A percentile compares a stretch with the other conserved stretches of the same genome.
phyloP scores from a whole-genome alignment of 169 alveolate species.

The Plasmodium vivax region DNA sequence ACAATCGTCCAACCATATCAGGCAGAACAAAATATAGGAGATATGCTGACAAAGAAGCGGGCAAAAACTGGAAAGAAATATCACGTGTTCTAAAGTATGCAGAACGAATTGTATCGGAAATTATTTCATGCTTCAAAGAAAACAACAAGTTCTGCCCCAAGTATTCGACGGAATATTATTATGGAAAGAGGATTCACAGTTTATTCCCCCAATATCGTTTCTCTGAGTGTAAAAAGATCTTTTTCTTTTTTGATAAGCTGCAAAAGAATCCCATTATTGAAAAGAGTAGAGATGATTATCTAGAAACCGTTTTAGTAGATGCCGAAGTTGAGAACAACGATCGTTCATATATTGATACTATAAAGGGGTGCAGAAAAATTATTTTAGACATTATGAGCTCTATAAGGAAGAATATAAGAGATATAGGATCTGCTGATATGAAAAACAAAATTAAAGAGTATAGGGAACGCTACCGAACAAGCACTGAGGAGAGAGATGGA shows the following conservation, averaged over 20 bases:
- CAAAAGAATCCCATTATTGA: neutral
- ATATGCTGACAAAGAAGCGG: neutral
- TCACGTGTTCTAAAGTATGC: neutral
- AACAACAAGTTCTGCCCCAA: neutral
- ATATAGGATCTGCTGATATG: too few species aligned
- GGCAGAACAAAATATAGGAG: neutral
- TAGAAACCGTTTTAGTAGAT: neutral
- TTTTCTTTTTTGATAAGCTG: neutral
- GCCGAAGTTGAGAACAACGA: neutral
- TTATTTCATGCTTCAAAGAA: neutral
- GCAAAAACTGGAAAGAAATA: neutral
- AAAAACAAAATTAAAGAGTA: too few species aligned
- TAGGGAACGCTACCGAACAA: too few species aligned
- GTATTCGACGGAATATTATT: neutral
- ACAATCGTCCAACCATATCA: neutral
- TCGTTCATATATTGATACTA: neutral
- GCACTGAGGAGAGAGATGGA: too few species aligned
- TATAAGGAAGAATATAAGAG: too few species aligned
- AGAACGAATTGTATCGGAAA: neutral
- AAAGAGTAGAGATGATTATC: neutral
- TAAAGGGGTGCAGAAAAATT: neutral
- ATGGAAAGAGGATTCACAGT: neutral
- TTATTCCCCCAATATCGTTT: neutral
- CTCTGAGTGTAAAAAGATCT: neutral
- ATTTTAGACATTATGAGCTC: neutral